Evolutionary conservation across 2,329 filamentous ascomycete species (phyloP).

Genomic region (Davidsoniella australis): DNA sequence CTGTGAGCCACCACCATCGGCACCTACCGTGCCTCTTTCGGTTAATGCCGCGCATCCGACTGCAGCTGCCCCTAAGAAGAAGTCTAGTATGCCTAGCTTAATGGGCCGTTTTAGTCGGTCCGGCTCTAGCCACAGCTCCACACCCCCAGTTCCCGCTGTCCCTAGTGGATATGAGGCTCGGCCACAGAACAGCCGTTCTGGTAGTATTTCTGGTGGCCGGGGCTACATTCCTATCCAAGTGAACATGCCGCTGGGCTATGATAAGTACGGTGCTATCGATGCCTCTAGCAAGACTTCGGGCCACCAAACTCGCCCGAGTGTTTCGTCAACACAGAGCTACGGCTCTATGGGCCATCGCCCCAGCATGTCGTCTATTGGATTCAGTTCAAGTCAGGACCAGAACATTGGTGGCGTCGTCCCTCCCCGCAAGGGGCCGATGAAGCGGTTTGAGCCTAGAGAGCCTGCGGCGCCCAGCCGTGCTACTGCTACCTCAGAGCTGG

Average conservation of each 20-base stretch:
- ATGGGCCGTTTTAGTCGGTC: slow-evolving; percentile 38
- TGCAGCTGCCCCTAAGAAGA: slow-evolving; percentile 37
- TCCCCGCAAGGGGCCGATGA: slow-evolving; percentile 28
- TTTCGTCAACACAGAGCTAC: slow-evolving; percentile 2
- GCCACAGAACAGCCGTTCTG: slow-evolving; percentile 21
- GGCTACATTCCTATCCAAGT: slow-evolving; percentile 38
- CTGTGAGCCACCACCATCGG: slow-evolving; percentile 44
- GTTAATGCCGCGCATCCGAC: slow-evolving; percentile 21
- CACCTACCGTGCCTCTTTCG: slow-evolving; percentile 17
- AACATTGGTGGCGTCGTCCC: slow-evolving; percentile 17
- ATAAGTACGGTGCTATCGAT: slow-evolving; percentile 24
- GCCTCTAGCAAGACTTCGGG: slow-evolving; percentile 13
- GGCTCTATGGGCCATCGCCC: neutral
- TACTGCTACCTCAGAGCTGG: slow-evolving; percentile 50
- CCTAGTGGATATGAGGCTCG: slow-evolving; percentile 17
- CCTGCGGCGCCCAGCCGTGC: slow-evolving; percentile 25
- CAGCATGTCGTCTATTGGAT: slow-evolving; percentile 1
- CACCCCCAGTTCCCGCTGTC: slow-evolving; percentile 16
- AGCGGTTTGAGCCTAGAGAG: slow-evolving; percentile 40
- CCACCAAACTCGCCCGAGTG: slow-evolving; percentile 12
- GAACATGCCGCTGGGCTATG: slow-evolving; percentile 28
- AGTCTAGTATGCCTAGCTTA: slow-evolving; percentile 43
- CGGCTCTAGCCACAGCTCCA: slow-evolving; percentile 19
- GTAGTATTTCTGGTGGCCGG: slow-evolving; percentile 15
- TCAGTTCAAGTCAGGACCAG: slow-evolving; percentile 14